These are phyloP conservation scores for Phytophthora chlamydospora DNA, from an alignment of 352 stramenopile genomes.

Conservation along the genomic window DNA sequence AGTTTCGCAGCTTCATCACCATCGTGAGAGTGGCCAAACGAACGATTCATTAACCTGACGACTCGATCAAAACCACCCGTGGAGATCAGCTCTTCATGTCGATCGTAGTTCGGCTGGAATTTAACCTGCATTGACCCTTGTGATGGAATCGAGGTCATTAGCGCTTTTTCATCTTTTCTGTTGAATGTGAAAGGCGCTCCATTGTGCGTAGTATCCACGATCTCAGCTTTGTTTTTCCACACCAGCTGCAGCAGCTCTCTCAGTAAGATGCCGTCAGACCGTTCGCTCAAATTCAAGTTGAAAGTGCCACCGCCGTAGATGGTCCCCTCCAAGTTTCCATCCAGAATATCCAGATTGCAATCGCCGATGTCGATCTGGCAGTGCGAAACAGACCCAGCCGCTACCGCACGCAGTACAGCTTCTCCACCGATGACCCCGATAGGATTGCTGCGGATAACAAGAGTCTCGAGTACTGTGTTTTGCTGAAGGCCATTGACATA, in stretches of 20 bases:
- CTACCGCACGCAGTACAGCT: constrained; percentile 59
- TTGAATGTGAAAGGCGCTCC: constrained; percentile 54
- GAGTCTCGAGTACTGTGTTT: constrained; percentile 54
- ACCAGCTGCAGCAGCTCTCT: constrained; percentile 62
- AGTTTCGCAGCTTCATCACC: constrained; percentile 66
- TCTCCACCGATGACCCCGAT: constrained; percentile 67
- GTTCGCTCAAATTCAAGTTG: constrained; percentile 59
- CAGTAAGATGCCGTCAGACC: constrained; percentile 56
- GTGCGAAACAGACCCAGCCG: constrained; percentile 48
- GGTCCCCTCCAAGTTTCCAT: constrained; percentile 46
- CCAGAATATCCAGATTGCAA: constrained; percentile 72
- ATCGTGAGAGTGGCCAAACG: constrained; percentile 49
- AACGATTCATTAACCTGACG: constrained; percentile 47
- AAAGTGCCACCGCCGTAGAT: constrained; percentile 59
- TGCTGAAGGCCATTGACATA: constrained; percentile 70
- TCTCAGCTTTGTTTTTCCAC: constrained; percentile 63
- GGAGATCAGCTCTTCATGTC: constrained; percentile 59
- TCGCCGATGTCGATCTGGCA: constrained; percentile 70
- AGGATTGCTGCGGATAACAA: constrained; percentile 71
- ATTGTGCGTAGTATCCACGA: constrained; percentile 58
- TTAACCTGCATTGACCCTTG: constrained; percentile 60
- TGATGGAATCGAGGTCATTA: constrained; percentile 45
- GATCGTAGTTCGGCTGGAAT: constrained; percentile 65
- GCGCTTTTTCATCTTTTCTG: constrained; percentile 61
- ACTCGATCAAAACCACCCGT: constrained; percentile 44